Percentiles rank a stretch among this genome's conserved stretches.
Conservation (phyloP, 345 rosid genomes). For the Laguncularia racemosa region DNA sequence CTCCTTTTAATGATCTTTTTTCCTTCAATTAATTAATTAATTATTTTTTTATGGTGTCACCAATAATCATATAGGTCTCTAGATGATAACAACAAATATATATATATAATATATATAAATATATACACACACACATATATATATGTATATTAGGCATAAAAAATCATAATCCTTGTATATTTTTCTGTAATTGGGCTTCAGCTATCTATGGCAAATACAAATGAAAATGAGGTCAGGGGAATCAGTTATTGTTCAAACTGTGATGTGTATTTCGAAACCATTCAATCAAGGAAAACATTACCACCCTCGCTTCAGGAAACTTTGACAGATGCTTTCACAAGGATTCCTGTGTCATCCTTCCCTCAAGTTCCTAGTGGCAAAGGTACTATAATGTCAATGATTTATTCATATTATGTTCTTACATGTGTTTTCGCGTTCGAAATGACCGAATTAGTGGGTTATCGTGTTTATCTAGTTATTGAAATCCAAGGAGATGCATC, state of each 20-base stretch:
- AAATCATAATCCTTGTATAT: no score
- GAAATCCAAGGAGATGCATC: conserved; percentile 69
- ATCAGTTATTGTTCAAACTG: conserved; percentile 34
- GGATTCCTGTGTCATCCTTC: conserved; percentile 71
- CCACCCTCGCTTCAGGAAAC: conserved; percentile 62
- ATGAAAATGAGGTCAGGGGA: conserved; percentile 15
- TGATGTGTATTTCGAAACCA: conserved; percentile 63
- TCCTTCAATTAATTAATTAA: no score
- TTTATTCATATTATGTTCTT: not conserved
- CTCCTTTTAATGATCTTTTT: no score
- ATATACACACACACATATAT: no score
- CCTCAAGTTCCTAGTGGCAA: conserved; percentile 72
- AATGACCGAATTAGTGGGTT: not conserved
- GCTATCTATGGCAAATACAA: conserved; percentile 28
- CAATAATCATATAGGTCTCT: no score
- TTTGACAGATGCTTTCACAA: conserved; percentile 61
- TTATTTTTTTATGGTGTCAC: no score
- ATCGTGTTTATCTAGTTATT: conserved; percentile 36
- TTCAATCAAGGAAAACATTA: conserved; percentile 67
- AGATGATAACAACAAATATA: no score
- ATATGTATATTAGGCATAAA: no score
- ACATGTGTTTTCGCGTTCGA: not conserved
- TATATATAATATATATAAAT: no score
- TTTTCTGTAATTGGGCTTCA: no score
- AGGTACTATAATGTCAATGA: conserved; percentile 32